A percentile compares a stretch with the other conserved stretches of the same genome.
These are phyloP conservation scores for Phtheirospermum japonicum DNA, from an alignment of 257 asterid genomes.

Conservation along the genomic window DNA sequence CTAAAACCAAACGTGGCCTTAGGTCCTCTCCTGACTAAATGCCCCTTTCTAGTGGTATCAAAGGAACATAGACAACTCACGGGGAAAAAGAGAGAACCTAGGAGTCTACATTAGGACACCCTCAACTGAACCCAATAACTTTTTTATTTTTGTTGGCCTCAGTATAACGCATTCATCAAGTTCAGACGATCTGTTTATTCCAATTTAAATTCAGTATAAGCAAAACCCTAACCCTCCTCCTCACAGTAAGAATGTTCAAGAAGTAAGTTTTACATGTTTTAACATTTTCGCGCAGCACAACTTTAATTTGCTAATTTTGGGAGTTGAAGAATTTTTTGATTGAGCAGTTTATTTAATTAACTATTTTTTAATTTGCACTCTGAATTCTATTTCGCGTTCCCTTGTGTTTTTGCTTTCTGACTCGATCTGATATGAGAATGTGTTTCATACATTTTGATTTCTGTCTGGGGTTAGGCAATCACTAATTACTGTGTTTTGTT, in stretches of 20 bases:
- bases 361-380: background rate
- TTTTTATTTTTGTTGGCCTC: no score
- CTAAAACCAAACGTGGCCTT: no score
- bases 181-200: background rate
- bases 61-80: no score
- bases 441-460: background rate
- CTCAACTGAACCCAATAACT: no score
- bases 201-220: background rate
- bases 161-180: background rate
- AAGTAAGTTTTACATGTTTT: background rate
- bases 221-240: slow-evolving; percentile 7
- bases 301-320: background rate
- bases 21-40: no score
- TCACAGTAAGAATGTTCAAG: background rate
- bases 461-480: background rate
- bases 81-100: no score
- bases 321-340: background rate
- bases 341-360: background rate
- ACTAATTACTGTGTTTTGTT: background rate
- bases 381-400: background rate
- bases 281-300: background rate
- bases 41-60: no score
- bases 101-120: no score
- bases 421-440: background rate
- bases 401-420: background rate